Percentiles rank a stretch among this genome's conserved stretches.
These are phyloP conservation scores for Anastatica hierochuntica DNA, from an alignment of 345 rosid species.

Conservation along the genomic window DNA sequence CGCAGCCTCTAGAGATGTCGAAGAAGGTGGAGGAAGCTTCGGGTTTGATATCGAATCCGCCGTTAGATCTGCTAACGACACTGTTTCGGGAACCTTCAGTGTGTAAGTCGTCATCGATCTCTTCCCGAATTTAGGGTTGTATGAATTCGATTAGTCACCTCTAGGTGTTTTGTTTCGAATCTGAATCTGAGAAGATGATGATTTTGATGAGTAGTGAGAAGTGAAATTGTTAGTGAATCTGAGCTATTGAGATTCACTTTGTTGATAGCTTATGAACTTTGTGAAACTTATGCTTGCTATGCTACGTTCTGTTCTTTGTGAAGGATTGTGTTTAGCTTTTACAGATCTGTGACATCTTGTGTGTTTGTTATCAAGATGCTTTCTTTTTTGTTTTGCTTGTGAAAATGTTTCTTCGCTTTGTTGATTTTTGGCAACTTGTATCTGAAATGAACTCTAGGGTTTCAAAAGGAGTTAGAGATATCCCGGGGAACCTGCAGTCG, in stretches of 20 bases:
- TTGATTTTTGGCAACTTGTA: no score
- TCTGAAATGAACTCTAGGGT: constrained; percentile 37
- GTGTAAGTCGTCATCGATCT: constrained; percentile 44
- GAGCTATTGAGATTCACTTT: constrained; percentile 1
- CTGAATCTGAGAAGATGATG: no score
- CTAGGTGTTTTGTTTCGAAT: no score
- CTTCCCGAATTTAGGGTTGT: no score
- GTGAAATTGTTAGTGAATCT: constrained; percentile 7
- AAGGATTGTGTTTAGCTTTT: no score
- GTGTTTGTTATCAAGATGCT: no score
- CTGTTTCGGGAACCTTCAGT: constrained; percentile 68
- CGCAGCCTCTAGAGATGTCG: constrained; percentile 45
- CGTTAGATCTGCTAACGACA: constrained; percentile 68
- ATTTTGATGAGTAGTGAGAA: no score
- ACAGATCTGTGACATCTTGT: no score
- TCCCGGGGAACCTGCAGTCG: constrained; percentile 45
- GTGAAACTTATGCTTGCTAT: background rate
- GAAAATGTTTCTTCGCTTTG: no score
- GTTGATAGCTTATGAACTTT: no score
- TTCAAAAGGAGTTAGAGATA: constrained; percentile 80
- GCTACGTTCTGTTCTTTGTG: background rate
- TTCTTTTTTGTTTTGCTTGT: background rate
- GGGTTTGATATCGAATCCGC: constrained; percentile 80
- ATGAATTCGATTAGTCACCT: no score
- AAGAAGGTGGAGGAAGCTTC: constrained; percentile 28